phyloP scores from a whole-genome alignment of 495 filamentous ascomycete genomes.

The Hypoxylon intermedium region DNA sequence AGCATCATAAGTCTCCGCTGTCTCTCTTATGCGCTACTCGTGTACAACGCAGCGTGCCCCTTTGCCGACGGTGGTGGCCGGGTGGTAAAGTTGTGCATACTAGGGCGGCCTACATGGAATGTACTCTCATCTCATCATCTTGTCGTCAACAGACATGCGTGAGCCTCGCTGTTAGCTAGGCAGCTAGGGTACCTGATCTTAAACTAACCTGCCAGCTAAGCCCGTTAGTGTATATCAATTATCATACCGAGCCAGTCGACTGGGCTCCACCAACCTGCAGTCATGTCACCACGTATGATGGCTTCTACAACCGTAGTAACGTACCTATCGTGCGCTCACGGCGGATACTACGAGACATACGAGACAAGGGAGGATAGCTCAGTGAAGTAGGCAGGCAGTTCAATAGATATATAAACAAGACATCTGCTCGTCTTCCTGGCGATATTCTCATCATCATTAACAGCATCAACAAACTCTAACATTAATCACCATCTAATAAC shows the following conservation, averaged over 20 bases:
- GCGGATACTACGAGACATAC: constrained; percentile 16
- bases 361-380: constrained; percentile 13
- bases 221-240: constrained; percentile 2
- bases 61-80: too few relatives aligned
- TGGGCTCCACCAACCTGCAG: constrained; percentile 28
- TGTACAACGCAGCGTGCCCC: neutral
- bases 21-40: constrained; percentile 11
- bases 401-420: constrained; percentile 30
- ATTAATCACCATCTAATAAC: constrained; percentile 19
- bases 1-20: constrained; percentile 14
- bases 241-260: constrained; percentile 1
- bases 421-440: constrained; percentile 10
- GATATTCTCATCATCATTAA: constrained; percentile 22
- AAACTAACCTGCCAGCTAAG: constrained; percentile 7
- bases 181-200: constrained; percentile 1
- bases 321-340: constrained; percentile 16
- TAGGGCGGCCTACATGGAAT: constrained; percentile 2
- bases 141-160: constrained; percentile 26
- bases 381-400: neutral
- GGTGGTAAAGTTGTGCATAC: too few relatives aligned
- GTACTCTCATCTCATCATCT: constrained; percentile 20
- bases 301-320: constrained; percentile 31
- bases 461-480: constrained; percentile 20
- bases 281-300: constrained; percentile 33
- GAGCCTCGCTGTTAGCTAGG: constrained; percentile 4